phyloP scores from a whole-genome alignment of 2,329 filamentous ascomycete species.

The Fusarium sp. region DNA sequence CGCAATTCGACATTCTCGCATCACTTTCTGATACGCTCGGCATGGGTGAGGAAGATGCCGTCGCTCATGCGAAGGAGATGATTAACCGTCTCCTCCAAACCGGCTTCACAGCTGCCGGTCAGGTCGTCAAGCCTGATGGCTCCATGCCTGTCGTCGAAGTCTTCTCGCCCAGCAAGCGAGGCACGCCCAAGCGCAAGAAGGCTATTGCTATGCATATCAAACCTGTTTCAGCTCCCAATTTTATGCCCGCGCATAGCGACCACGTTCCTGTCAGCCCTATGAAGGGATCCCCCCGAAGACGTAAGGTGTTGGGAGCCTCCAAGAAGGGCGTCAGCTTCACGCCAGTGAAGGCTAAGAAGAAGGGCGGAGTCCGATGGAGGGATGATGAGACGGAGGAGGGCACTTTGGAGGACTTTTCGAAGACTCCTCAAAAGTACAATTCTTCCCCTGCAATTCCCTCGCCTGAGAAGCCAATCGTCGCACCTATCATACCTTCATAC shows the following conservation, averaged over 20 bases:
- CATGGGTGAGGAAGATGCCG: constrained; percentile 85
- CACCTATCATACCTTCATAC: constrained; percentile 40
- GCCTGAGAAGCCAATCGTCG: constrained; percentile 45
- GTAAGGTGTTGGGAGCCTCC: constrained; percentile 67
- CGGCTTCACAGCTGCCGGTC: constrained; percentile 77
- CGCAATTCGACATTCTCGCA: constrained; percentile 90
- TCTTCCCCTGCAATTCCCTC: constrained; percentile 60
- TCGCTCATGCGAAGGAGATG: constrained; percentile 79
- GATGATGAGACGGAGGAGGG: constrained; percentile 88
- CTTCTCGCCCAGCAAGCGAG: constrained; percentile 74
- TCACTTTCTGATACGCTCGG: constrained; percentile 82
- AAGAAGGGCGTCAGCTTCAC: constrained; percentile 83
- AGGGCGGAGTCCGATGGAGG: constrained; percentile 88
- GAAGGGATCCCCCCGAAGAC: constrained; percentile 82
- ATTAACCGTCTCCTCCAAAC: constrained; percentile 81
- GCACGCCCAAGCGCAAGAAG: constrained; percentile 81
- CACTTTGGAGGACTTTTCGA: constrained; percentile 87
- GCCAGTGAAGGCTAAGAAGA: constrained; percentile 79
- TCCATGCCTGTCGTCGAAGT: constrained; percentile 67
- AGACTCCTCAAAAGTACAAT: constrained; percentile 79
- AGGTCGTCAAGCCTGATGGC: constrained; percentile 91
- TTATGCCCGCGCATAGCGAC: constrained; percentile 49
- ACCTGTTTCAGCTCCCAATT: constrained; percentile 55
- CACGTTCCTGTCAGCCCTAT: constrained; percentile 60
- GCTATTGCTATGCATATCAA: constrained; percentile 52